Percentiles rank a stretch among this genome's conserved stretches.
phyloP scores from a whole-genome alignment of 2,329 filamentous ascomycete species.

The Microascus cirrosus region DNA sequence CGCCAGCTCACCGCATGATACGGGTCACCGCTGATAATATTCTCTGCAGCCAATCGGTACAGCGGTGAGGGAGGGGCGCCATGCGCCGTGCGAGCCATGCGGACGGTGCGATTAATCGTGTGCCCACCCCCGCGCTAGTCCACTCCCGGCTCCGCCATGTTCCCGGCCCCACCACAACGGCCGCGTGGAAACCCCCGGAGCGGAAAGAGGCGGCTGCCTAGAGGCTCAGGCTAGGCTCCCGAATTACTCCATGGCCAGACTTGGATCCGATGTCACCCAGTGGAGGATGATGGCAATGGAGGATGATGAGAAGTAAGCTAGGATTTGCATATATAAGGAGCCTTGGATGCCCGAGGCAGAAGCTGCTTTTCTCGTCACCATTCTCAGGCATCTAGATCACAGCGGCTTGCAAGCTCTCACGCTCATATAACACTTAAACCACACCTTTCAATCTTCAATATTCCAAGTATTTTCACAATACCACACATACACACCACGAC shows the following conservation, averaged over 20 bases:
- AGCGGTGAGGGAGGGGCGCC: too few relatives aligned
- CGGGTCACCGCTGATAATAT: too few relatives aligned
- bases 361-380: neutral
- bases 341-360: neutral
- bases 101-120: too few relatives aligned
- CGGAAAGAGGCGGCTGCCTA: neutral
- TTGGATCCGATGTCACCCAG: neutral
- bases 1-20: too few relatives aligned
- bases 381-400: neutral
- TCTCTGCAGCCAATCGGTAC: too few relatives aligned
- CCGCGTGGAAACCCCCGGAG: neutral
- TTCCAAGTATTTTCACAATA: neutral
- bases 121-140: too few relatives aligned
- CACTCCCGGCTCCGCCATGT: too few relatives aligned
- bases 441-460: neutral
- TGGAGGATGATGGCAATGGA: neutral
- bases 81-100: too few relatives aligned
- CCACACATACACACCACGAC: neutral
- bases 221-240: neutral
- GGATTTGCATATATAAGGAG: neutral
- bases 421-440: neutral
- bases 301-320: neutral
- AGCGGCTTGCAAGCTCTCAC: neutral
- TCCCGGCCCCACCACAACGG: too few relatives aligned
- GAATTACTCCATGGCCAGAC: neutral